Conservation (phyloP, 163 green algal species). For the Chlamydomonas reinhardtii region DNA sequence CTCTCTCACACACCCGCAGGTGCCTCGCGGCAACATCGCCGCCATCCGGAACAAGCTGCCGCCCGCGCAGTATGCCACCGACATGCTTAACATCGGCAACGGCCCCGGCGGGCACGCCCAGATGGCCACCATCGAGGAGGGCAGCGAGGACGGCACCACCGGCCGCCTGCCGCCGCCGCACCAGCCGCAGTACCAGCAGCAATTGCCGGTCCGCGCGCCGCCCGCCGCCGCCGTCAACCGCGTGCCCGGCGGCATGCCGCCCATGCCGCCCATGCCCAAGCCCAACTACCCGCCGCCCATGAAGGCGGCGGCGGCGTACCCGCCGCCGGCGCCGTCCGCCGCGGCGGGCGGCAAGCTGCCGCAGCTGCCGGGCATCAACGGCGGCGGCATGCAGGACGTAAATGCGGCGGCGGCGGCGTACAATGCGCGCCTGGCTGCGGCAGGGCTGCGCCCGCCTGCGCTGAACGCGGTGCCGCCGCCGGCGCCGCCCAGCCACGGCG, state of each 20-base stretch:
- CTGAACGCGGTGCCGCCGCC: neutral
- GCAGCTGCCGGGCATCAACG: neutral
- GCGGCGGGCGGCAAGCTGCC: slow-evolving; percentile 1
- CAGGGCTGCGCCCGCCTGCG: neutral
- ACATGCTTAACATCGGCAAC: slow-evolving; percentile 45
- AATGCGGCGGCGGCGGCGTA: neutral
- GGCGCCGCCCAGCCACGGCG: slow-evolving; percentile 16
- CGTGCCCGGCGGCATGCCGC: slow-evolving; percentile 65
- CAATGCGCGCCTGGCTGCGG: neutral
- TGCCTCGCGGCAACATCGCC: slow-evolving; percentile 65
- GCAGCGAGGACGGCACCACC: slow-evolving; percentile 24
- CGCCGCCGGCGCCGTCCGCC: neutral
- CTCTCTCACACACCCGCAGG: neutral
- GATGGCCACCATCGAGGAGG: slow-evolving; percentile 45
- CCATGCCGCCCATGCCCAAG: slow-evolving; percentile 70
- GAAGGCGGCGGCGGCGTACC: neutral
- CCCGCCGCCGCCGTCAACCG: neutral
- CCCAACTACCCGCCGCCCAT: slow-evolving; percentile 23
- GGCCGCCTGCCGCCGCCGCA: neutral
- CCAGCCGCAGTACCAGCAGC: neutral
- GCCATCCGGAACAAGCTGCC: slow-evolving; percentile 73
- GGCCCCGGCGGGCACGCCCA: neutral
- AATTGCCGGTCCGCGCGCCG: neutral
- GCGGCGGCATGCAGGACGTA: neutral
- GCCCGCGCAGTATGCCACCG: slow-evolving; percentile 64